Conservation (phyloP, 257 asterid species). For the Nicotiana obtusifolia region DNA sequence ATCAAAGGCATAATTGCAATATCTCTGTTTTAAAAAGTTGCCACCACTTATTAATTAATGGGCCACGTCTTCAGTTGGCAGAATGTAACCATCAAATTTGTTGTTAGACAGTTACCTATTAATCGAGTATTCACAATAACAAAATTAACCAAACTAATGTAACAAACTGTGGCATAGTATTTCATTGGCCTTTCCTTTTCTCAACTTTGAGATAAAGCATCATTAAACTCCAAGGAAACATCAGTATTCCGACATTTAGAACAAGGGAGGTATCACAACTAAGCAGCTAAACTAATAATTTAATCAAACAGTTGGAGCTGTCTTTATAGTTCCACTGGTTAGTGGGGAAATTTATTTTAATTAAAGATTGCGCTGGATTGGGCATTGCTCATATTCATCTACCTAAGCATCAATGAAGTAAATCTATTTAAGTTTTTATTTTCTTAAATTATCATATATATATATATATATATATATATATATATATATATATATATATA, state of each 20-base stretch:
- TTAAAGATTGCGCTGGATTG: neutral
- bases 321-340: neutral
- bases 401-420: neutral
- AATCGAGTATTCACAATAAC: neutral
- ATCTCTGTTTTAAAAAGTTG: neutral
- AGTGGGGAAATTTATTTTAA: neutral
- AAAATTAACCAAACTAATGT: neutral
- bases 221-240: neutral
- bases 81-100: constrained; percentile 5
- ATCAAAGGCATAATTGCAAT: neutral
- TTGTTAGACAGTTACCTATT: neutral
- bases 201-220: constrained; percentile 5
- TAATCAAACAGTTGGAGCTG: neutral
- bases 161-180: neutral
- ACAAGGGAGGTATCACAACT: too few species aligned
- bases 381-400: neutral
- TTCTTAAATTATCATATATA: too few species aligned
- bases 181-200: neutral
- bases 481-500: too few species aligned
- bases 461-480: too few species aligned
- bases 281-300: neutral
- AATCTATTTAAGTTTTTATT: too few species aligned
- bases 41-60: neutral
- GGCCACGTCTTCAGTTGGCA: neutral
- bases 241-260: neutral